Evolutionary conservation across 768 basidiomycete genomes (phyloP).

Genomic region (Russula sp.): DNA sequence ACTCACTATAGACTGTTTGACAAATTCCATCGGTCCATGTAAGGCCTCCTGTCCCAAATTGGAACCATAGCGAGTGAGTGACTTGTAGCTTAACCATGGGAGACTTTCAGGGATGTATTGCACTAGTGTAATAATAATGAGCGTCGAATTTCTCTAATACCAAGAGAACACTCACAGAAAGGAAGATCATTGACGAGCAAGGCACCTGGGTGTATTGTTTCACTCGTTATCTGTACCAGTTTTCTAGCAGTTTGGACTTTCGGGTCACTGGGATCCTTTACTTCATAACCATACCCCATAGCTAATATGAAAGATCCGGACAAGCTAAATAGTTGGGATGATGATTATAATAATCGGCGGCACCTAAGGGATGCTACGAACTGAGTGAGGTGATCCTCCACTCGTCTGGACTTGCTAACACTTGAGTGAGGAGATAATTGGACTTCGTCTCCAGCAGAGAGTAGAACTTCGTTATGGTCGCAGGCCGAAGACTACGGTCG

Average conservation of each 20-base stretch:
- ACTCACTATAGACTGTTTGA: neutral
- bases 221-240: neutral
- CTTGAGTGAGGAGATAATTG: neutral
- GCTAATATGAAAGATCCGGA: conserved; percentile 1
- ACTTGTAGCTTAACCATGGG: conserved; percentile 3
- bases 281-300: conserved; percentile 13
- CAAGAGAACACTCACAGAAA: neutral
- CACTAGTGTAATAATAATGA: neutral
- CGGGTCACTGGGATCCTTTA: neutral
- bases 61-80: conserved; percentile 2
- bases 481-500: conserved; percentile 1
- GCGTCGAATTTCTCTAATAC: too few relatives aligned
- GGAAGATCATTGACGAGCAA: conserved; percentile 24
- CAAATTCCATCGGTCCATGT: conserved; percentile 5
- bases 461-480: neutral
- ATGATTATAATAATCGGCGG: neutral
- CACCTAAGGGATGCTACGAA: neutral
- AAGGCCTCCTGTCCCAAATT: neutral
- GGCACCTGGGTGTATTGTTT: conserved; percentile 3
- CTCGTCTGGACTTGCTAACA: neutral
- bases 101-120: conserved; percentile 15
- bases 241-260: neutral
- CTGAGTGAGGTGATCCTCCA: neutral
- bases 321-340: neutral
- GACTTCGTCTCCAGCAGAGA: neutral